Base-by-base conservation (phyloP, 148 eudicot genomes). In the Talinum fruticosum region DNA sequence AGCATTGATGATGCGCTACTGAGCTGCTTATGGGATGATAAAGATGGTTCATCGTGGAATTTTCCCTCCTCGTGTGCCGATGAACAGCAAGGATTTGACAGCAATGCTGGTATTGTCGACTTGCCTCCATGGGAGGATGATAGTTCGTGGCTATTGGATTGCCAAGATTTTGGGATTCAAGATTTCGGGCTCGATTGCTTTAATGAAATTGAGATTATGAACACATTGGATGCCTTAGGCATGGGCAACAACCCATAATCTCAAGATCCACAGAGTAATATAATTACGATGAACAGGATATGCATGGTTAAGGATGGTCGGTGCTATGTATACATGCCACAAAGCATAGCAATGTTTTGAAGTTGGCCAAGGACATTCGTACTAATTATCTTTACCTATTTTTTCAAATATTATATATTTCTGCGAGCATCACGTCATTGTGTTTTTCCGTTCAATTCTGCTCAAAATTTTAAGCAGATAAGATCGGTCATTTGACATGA, bases 151-250 rank as follows among this genome's bases (percentile, higher is more conserved):
- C 47, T 92, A 44, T 74, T 89, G 78, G 90, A 90, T 78, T 92
- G 90, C 78, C 86, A 89, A 73, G 97, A 89, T 80, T 92, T 89
- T 38, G 97, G 93, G 0, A 81, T 92, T 65, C 91, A 91, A 38
- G 96, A 91, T 80, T 91, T 89, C 49, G 88, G 84, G 16, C 67
- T 88, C 4, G 93, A 91, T 53, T 82, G 88, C 37, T 87, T 89
- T 77, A 74, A 68, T 67, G 90, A 87, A 6, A 18, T 80, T 15
- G 89, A 86, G 38, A 71, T 85, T 65, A 72, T 79, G 85, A 87
- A 84, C 85, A 83, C 82, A 29, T 53, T 89, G 61, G 82, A 80
- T 79, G 71, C 76, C 49, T 14, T 83, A 67, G 87, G 83, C 68
- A 78, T 82, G 82, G 82, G 68, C 26, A 82, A 78, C 59, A 75